Evolutionary conservation across 192 early-diverging fungal species (phyloP), one percentile per base, ranked within the genome.

Genomic region (Mortierella hygrophila): DNA sequence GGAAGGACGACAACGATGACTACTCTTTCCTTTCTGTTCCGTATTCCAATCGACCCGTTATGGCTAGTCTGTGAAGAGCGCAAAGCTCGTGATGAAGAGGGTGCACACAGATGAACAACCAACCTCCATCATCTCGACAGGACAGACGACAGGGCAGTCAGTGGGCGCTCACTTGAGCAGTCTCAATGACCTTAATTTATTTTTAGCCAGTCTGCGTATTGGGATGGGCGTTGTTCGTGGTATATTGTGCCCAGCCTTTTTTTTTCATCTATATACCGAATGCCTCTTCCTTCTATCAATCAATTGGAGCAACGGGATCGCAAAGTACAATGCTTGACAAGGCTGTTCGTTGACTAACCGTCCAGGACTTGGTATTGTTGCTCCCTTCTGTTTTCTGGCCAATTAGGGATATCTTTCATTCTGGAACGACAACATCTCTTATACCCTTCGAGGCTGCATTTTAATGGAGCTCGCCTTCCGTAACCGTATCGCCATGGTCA

Each of bases 361-460:
- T 29, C n/a, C 15, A 29, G 60, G 29, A 65, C 35, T 13, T 65
- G 60, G 5, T 6, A 40, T 76, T 70, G 0, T 49, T 49, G 38
- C 11, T 46, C 18, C 49, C 38, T 26, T 23, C 13, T 74, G 10
- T 38, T 29, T 80, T 89, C 26, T 65, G 60, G 60, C 3, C 13
- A 11, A 65, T 63, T 90, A 98, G 93, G 98, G 98, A 7, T 97
- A 98, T 81, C 92, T 99, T 44, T 98, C 97, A 52, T 99, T 99
- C 88, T 99, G 98, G 98, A 99, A 99, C 90, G 98, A 99, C 89
- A 97, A 97, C 83, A 97, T 99, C 74, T 98, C 97, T 40, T 99
- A 99, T 89, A 96, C 97, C 9, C 87, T 99, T 29, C 93, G 98
- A 79, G 98, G 97, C 16, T 96, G 95, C 82, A 99, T 99, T 82